Percentiles rank a stretch among this genome's conserved stretches.
Evolutionary conservation across 2,329 filamentous ascomycete species (phyloP).

Genomic region (Acrocalymma vagum): DNA sequence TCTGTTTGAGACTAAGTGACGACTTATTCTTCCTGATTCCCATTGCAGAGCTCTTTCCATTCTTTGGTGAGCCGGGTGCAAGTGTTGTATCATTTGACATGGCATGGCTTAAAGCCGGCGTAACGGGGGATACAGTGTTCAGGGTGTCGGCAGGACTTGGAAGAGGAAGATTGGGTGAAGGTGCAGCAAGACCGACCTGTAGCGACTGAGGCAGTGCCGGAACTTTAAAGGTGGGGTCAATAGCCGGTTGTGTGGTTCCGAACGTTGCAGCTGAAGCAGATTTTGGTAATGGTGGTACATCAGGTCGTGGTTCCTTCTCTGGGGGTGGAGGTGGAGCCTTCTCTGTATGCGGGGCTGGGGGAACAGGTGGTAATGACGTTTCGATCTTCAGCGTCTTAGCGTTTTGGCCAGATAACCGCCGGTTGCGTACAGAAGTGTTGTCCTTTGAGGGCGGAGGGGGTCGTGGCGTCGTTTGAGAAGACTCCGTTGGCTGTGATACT

Average conservation of each 20-base stretch:
- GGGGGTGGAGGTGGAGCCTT: conserved; percentile 38
- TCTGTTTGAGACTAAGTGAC: conserved; percentile 72
- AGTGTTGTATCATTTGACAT: conserved; percentile 55
- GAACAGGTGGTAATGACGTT: conserved; percentile 61
- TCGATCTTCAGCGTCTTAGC: conserved; percentile 89
- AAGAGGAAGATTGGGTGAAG: conserved; percentile 43
- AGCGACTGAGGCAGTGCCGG: conserved; percentile 41
- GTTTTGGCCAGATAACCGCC: conserved; percentile 82
- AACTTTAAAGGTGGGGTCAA: conserved; percentile 41
- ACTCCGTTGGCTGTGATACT: conserved; percentile 28
- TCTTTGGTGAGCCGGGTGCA: conserved; percentile 45
- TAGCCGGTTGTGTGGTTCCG: conserved; percentile 28
- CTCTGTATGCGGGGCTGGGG: conserved; percentile 43
- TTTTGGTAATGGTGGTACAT: conserved; percentile 43
- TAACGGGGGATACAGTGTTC: conserved; percentile 51
- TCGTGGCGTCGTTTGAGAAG: conserved; percentile 37
- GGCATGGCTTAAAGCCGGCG: conserved; percentile 45
- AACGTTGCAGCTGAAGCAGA: conserved; percentile 43
- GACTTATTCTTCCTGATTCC: conserved; percentile 60
- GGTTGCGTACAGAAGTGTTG: conserved; percentile 68
- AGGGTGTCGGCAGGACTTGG: conserved; percentile 52
- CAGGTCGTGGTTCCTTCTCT: conserved; percentile 42
- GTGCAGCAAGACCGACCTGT: conserved; percentile 32
- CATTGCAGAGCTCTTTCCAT: conserved; percentile 35
- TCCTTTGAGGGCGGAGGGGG: conserved; percentile 35